Base-by-base conservation (phyloP, 2,329 filamentous ascomycete species). In the Whalleya microplaca region DNA sequence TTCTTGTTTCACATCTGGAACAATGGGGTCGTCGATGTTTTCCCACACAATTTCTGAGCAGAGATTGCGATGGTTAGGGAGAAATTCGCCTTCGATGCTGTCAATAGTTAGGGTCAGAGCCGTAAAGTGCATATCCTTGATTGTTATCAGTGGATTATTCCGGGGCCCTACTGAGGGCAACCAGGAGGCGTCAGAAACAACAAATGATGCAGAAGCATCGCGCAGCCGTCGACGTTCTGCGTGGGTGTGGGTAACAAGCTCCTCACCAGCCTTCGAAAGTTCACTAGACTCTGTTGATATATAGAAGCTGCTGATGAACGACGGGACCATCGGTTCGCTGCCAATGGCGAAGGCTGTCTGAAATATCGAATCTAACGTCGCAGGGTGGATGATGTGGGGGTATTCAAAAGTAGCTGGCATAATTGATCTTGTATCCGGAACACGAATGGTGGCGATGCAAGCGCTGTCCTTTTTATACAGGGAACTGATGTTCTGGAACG, bases 391-490 rank as follows among this genome's bases (percentile, higher is more conserved):
- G 3, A 84, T 54, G 59, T 84, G 80, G 2, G 77, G 72, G 56
- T 78, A 84, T 64, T 85, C 82, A 50, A 79, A 84, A 14, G 75
- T 69, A 41, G 72, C 73, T 0, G 82, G 83, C 83, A 85, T 85
- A 44, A 72, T 75, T 2, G 76, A 71, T 60, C 71, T 78, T 1
- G 81, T 85, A 59, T 84, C 76, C 0, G 80, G 78, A 3, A 83
- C 71, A 7, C 68, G 65, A 3, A 84, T 66, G 2, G 68, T 71
- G 49, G 72, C 73, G 40, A 75, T 65, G 46, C 76, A 78, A 8
- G 66, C 56, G 16, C 68, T 65, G 20, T 68, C 58, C 1, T 72
- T 66, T 41, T 71, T 77, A 10, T 73, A 61, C 2, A 73, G 63
- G 12, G 69, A 66, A 2, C 56, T 63, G 27, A 83, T 74, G 55